phyloP scores from a whole-genome alignment of 257 asterid genomes.

The Gardenia jasminoides region DNA sequence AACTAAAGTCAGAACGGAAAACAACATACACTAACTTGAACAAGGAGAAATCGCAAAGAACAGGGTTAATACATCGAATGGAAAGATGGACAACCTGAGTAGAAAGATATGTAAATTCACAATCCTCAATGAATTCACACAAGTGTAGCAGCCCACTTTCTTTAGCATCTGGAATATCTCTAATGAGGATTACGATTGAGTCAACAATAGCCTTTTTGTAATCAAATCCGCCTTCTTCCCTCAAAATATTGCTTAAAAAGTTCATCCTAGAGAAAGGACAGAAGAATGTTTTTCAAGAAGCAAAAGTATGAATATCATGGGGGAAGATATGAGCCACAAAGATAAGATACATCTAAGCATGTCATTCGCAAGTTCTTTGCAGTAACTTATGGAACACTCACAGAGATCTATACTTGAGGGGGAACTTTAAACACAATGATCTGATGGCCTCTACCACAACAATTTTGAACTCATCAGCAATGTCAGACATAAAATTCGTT shows the following conservation, averaged over 20 bases:
- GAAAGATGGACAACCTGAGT: slow-evolving; percentile 63
- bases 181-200: slow-evolving; percentile 87
- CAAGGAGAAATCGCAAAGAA: slow-evolving; percentile 13
- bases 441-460: slow-evolving; percentile 96
- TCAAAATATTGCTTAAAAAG: slow-evolving; percentile 88
- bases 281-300: not conserved
- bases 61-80: not conserved
- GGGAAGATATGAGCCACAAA: slow-evolving; percentile 1
- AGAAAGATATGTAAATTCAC: slow-evolving; percentile 96
- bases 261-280: slow-evolving; percentile 59
- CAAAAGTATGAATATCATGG: not conserved
- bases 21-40: slow-evolving; percentile 8
- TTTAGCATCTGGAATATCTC: slow-evolving; percentile 97
- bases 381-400: slow-evolving; percentile 42
- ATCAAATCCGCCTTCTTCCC: slow-evolving; percentile 98
- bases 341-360: not conserved
- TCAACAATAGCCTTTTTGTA: slow-evolving; percentile 94
- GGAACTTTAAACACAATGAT: slow-evolving; percentile 90
- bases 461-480: slow-evolving; percentile 96
- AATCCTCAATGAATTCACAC: slow-evolving; percentile 96
- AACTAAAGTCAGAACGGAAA: not conserved
- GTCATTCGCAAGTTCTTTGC: slow-evolving; percentile 7
- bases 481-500: slow-evolving; percentile 92
- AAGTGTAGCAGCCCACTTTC: slow-evolving; percentile 89
- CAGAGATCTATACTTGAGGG: slow-evolving; percentile 92